Evolutionary conservation across 2,329 filamentous ascomycete genomes (phyloP).

Genomic region (Pseudogymnoascus sp.): DNA sequence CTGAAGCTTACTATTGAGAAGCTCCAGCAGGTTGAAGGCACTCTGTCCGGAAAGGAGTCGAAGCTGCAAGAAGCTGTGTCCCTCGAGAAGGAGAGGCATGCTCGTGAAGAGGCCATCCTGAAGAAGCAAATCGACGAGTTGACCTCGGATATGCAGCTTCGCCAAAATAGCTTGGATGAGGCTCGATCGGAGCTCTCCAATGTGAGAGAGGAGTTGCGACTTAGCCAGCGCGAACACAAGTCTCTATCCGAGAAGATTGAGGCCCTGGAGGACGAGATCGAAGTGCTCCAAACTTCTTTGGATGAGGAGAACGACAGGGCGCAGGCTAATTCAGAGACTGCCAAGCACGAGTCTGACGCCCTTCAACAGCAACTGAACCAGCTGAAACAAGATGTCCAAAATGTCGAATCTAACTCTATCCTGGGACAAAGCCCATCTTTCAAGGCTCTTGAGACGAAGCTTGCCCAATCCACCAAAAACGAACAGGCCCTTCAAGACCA

Average conservation of each 20-base stretch:
- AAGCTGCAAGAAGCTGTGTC: slow-evolving; percentile 60
- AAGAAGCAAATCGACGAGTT: slow-evolving; percentile 67
- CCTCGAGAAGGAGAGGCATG: slow-evolving; percentile 64
- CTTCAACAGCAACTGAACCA: slow-evolving; percentile 37
- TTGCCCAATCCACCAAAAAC: slow-evolving; percentile 50
- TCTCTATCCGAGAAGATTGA: slow-evolving; percentile 57
- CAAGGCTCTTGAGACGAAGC: slow-evolving; percentile 48
- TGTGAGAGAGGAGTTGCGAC: slow-evolving; percentile 62
- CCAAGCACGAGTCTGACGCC: slow-evolving; percentile 34
- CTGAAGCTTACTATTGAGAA: slow-evolving; percentile 64
- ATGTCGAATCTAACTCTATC: slow-evolving; percentile 23
- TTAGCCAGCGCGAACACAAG: slow-evolving; percentile 55
- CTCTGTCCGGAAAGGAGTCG: slow-evolving; percentile 57
- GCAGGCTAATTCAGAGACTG: slow-evolving; percentile 38
- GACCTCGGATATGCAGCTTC: slow-evolving; percentile 60
- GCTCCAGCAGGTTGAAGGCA: slow-evolving; percentile 59
- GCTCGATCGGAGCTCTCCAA: slow-evolving; percentile 57
- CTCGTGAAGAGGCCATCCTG: slow-evolving; percentile 61
- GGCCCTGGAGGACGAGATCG: slow-evolving; percentile 66
- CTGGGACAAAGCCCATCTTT: slow-evolving; percentile 45
- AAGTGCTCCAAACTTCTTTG: slow-evolving; percentile 53
- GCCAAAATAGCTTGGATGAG: slow-evolving; percentile 56
- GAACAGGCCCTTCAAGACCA: slow-evolving; percentile 57
- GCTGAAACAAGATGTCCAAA: slow-evolving; percentile 27
- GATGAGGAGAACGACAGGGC: slow-evolving; percentile 55